Evolutionary conservation across 75 land plant genomes (phyloP), one percentile per base, ranked within the genome.

Genomic region (Pinus albicaulis): DNA sequence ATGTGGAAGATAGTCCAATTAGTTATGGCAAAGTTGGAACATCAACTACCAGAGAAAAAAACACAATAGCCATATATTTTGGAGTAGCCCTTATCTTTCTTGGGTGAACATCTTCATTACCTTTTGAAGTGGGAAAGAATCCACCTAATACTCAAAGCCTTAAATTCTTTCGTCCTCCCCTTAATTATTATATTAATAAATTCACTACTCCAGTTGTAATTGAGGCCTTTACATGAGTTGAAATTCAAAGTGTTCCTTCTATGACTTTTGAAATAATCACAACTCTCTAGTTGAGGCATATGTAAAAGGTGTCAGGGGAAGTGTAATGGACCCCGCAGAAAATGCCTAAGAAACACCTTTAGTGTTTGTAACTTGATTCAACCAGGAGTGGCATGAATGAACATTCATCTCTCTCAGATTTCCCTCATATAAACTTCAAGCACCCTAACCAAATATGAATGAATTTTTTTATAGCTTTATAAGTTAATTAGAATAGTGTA

Each of bases 131-230:
- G 11, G 79, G 88, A 60, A 91, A 88, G 66, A 87, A 77, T 58
- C 57, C 82, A 10, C 88, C 89, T 2, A 57, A 73, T 26, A 59
- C 80, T 44, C 80, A 81, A 76, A 83, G 81, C 7, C 17, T n/a
- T 12, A 86, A 75, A 15, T 93, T 93, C 82, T 77, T 88, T 0
- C 94, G 96, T 4, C 99, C 99, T n/a, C 82, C 99, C 24, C 91
- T 96, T 24, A 90, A 76, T 75, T 96, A 91, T 76, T 96, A 96
- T 74, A 87, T 96, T 76, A 84, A 86, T 75, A 93, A 93, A 76
- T 93, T 96, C 68, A 92, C 81, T 68, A 83, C 87, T 36, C 79
- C 72, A 25, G 74, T 63, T 22, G 75, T 82, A 1, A 61, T 80
- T 24, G 80, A 84, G 77, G 79, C 88, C 31, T 10, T 75, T 19